Percentiles rank a stretch among this genome's conserved stretches.
Evolutionary conservation across 1,139 yeast species (phyloP).

Genomic region (Lodderomyces pseudojiufengensis): DNA sequence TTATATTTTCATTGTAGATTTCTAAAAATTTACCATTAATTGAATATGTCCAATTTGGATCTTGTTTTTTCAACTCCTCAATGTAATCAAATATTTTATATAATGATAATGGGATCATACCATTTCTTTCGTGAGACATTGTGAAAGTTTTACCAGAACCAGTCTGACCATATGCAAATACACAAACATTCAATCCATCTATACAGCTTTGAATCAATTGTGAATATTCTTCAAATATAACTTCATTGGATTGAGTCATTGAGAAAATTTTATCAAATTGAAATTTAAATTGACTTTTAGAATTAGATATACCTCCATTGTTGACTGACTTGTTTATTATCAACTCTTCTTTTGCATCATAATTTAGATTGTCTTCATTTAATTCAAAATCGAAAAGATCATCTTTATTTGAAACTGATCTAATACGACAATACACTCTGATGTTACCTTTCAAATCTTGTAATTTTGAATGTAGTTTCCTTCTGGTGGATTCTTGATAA

Average conservation of each 20-base stretch:
- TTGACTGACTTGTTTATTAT: constrained; percentile 28
- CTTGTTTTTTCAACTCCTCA: constrained; percentile 39
- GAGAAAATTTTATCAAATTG: constrained; percentile 78
- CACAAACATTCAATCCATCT: constrained; percentile 90
- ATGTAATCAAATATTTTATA: constrained; percentile 66
- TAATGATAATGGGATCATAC: constrained; percentile 81
- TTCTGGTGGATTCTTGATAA: constrained; percentile 30
- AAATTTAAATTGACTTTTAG: constrained; percentile 37
- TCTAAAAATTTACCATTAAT: constrained; percentile 80
- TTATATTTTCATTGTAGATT: constrained; percentile 78
- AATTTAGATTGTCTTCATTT: constrained; percentile 46
- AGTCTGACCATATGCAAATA: constrained; percentile 96
- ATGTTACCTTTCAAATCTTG: constrained; percentile 92
- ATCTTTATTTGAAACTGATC: constrained; percentile 48
- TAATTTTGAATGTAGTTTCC: constrained; percentile 68
- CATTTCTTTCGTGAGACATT: constrained; percentile 71
- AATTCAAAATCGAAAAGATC: constrained; percentile 34
- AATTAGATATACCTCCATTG: constrained; percentile 3
- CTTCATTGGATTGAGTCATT: constrained; percentile 49
- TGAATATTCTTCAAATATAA: constrained; percentile 78
- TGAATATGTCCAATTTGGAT: constrained; percentile 63
- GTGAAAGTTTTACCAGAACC: constrained; percentile 96
- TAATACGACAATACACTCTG: constrained; percentile 81
- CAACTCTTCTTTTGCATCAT: constrained; percentile 49
- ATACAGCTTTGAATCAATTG: constrained; percentile 85